Percentiles rank a stretch among this genome's conserved stretches.
Evolutionary conservation across 768 basidiomycete genomes (phyloP).

Genomic region (Suillus brevipes): DNA sequence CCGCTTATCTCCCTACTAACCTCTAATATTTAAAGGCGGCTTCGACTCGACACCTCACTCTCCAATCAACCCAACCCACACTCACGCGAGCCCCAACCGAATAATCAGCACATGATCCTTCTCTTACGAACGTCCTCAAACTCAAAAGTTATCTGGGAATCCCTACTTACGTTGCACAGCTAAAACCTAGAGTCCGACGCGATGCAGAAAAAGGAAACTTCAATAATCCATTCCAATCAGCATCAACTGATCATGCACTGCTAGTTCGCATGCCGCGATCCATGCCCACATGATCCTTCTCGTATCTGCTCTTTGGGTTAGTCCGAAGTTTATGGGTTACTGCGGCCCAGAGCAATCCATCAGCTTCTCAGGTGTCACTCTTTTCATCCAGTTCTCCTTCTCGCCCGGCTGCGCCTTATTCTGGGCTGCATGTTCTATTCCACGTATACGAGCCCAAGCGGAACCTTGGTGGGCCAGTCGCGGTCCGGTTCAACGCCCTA

Average conservation of each 20-base stretch:
- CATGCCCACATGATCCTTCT: background rate
- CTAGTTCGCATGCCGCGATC: background rate
- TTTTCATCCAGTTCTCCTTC: background rate
- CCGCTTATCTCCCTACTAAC: too few relatives aligned
- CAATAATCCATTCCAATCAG: background rate
- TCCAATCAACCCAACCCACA: too few relatives aligned
- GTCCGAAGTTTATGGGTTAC: background rate
- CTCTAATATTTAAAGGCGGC: too few relatives aligned
- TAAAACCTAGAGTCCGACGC: background rate
- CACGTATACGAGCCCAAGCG: background rate
- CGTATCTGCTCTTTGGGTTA: background rate
- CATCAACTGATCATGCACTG: background rate
- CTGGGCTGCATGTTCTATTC: background rate
- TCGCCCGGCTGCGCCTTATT: background rate
- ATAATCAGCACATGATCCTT: too few relatives aligned
- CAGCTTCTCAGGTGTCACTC: background rate
- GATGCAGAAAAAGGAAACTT: background rate
- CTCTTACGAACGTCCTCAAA: too few relatives aligned
- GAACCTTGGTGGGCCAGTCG: background rate
- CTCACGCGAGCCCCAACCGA: too few relatives aligned
- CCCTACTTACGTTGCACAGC: background rate
- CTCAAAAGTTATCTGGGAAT: too few relatives aligned
- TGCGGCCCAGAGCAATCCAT: background rate
- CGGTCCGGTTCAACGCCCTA: background rate
- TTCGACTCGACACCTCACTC: too few relatives aligned